phyloP scores from a whole-genome alignment of 1,284 basidiomycete species.

The Lentinula novae-zelandiae region DNA sequence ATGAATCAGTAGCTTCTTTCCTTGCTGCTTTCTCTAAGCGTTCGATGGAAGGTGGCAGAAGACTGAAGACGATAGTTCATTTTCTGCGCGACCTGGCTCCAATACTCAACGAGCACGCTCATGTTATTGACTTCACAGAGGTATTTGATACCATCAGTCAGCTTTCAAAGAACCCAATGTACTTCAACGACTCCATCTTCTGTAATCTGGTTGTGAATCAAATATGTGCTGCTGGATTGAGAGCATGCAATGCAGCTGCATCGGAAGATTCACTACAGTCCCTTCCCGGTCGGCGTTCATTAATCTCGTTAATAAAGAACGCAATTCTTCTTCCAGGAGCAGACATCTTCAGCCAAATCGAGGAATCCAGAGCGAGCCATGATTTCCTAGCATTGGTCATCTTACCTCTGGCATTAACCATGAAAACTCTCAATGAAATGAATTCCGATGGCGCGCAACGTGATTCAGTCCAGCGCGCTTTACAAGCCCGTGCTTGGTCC shows the following conservation, averaged over 20 bases:
- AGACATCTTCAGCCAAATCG: conserved; percentile 57
- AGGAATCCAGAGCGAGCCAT: conserved; percentile 50
- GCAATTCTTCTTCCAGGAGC: conserved; percentile 50
- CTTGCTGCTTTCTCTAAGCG: conserved; percentile 46
- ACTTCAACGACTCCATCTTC: conserved; percentile 51
- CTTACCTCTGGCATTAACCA: conserved; percentile 55
- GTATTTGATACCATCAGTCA: conserved; percentile 52
- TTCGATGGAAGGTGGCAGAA: conserved; percentile 35
- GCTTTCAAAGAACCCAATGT: conserved; percentile 44
- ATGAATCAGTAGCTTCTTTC: conserved; percentile 41
- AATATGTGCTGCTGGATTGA: conserved; percentile 57
- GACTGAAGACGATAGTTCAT: conserved; percentile 46
- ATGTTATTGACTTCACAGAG: conserved; percentile 58
- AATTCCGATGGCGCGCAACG: conserved; percentile 37
- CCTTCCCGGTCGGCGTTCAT: conserved; percentile 43
- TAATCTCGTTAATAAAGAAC: conserved; percentile 52
- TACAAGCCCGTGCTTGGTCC: conserved; percentile 55
- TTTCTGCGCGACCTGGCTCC: conserved; percentile 59
- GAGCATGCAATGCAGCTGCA: conserved; percentile 51
- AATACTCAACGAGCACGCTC: conserved; percentile 50
- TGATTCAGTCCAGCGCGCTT: conserved; percentile 41
- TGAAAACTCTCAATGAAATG: conserved; percentile 50
- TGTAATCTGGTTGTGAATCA: conserved; percentile 52
- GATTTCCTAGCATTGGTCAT: conserved; percentile 58
- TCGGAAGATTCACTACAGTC: conserved; percentile 49